Percentiles rank a stretch among this genome's conserved stretches.
These are phyloP conservation scores for Aspergillus aculeatus DNA, from an alignment of 2,329 filamentous ascomycete genomes.

Conservation along the genomic window DNA sequence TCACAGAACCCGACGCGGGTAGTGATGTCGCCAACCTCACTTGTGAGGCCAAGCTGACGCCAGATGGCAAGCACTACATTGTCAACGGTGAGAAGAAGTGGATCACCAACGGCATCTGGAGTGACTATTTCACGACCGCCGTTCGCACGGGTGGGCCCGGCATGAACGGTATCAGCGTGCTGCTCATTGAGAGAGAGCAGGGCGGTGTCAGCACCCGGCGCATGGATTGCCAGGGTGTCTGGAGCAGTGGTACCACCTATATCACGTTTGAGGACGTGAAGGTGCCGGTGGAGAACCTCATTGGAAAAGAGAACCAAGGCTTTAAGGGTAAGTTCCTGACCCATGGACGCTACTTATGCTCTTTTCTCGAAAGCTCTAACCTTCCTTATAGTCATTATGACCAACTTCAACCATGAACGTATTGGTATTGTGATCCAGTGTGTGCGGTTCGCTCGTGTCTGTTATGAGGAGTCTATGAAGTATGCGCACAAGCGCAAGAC, in stretches of 20 bases:
- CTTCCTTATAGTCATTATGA: conserved; percentile 76
- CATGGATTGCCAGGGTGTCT: conserved; percentile 99
- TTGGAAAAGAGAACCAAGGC: conserved; percentile 96
- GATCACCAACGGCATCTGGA: conserved; percentile 98
- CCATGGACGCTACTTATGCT: conserved; percentile 15
- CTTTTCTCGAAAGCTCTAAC: background rate
- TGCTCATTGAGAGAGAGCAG: conserved; percentile 82
- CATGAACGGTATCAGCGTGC: conserved; percentile 88
- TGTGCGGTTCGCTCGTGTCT: conserved; percentile 90
- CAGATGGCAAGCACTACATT: conserved; percentile 98
- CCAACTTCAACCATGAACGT: conserved; percentile 99
- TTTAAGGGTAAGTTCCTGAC: conserved; percentile 65
- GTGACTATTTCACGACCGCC: conserved; percentile 95
- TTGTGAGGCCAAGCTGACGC: conserved; percentile 90
- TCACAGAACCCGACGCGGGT: conserved; percentile 94
- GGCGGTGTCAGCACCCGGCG: conserved; percentile 87
- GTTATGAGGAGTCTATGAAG: conserved; percentile 93
- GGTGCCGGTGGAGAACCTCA: conserved; percentile 96
- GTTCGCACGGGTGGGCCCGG: conserved; percentile 84
- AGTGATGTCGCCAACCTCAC: conserved; percentile 93
- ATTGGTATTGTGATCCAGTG: conserved; percentile 99
- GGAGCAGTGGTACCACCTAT: conserved; percentile 93
- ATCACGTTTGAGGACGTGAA: conserved; percentile 99
- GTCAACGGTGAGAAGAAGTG: conserved; percentile 99
- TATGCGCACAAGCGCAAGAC: conserved; percentile 97